Evolutionary conservation across 805 yeast genomes (phyloP), one percentile per base, ranked within the genome.

Genomic region (Pichia membranifaciens): DNA sequence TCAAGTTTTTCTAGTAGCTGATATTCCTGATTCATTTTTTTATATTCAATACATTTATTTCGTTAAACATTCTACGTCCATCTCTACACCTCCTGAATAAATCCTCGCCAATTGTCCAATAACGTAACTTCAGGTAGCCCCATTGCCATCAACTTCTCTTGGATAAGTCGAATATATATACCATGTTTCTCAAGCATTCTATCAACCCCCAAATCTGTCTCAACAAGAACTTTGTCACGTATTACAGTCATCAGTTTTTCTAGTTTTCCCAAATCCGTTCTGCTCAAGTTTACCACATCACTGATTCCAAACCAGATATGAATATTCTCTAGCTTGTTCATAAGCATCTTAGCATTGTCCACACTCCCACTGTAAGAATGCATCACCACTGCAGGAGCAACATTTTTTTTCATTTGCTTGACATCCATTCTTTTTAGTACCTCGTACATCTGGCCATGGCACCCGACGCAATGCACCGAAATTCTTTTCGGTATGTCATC

Each of bases 361-460:
- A 71, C 52, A 2, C 95, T 82, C 0, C 98, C 98, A 7, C 88
- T 79, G 62, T 81, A 93, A 0, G 96, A 87, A 60, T 91, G 98
- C 21, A 93, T 70, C 34, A 87, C 78, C 1, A 89, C 34, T 3
- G 13, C 35, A 5, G 43, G 43, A 3, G 18, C 64, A 3, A 69
- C 60, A 3, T 74, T 62, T 10, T 62, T 60, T 2, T 55, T 53
- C 9, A 13, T 16, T 5, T 16, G 1, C 2, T 10, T 1, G 8
- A 7, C 12, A 20, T 38, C 28, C 35, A 35, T 56, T 10, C 34
- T 12, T 15, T 81, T 84, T 44, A 69, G 78, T 13, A 84, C 32
- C 3, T 54, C 51, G 21, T 33, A 39, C 4, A 57, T 59, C 6
- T 68, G 58, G 0, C 89, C 87, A 50, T 85, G 90, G 10, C 85